Evolutionary conservation across 306 rosid species (phyloP), one percentile per base, ranked within the genome.

Genomic region (Fagus crenata): DNA sequence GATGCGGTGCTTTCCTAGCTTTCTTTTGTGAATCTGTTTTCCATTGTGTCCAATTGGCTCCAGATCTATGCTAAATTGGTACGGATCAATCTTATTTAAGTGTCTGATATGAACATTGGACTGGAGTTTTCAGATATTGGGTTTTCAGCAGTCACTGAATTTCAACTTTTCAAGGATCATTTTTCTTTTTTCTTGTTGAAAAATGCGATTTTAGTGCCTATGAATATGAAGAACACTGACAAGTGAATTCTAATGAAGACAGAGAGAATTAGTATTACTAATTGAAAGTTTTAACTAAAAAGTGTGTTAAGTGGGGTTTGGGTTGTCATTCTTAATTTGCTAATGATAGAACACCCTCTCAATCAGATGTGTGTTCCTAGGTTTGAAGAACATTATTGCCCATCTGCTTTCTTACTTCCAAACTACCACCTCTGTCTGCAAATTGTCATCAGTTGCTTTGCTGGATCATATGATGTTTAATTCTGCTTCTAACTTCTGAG

Each of bases 71-170:
- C 46, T 65, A n/a, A 37, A 5, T 7, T 22, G 46, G 49, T 37
- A 36, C 4, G 35, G 70, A 15, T 36, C 14, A 11, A 1, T 61
- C 0, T 1, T 11, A 31, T 22, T 22, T 56, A 15, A 69, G 55
- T 58, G 70, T 28, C 49, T 73, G 46, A 76, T 76, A 42, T 14
- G 71, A 40, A 28, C 35, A 28, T 46, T 46, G 51, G 28, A 58
- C 32, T 58, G 64, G 64, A 18, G 64, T 58, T 58, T 58, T 58
- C 36, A 18, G 64, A 58, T 58, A 18, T 58, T 58, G 11, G 36
- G 49, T 15, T 65, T 63, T 63, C 4, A 32, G 17, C 68, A 43
- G 3, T 43, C 49, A 43, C 49, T 8, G 49, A 46, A 46, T 46
- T 46, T 46, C 51, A 46, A 46, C 18, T 63, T 35, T 35, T 14